Percentiles rank a stretch among this genome's conserved stretches.
Conservation (phyloP, 1,284 basidiomycete species). For the Hemileia vastatrix region DNA sequence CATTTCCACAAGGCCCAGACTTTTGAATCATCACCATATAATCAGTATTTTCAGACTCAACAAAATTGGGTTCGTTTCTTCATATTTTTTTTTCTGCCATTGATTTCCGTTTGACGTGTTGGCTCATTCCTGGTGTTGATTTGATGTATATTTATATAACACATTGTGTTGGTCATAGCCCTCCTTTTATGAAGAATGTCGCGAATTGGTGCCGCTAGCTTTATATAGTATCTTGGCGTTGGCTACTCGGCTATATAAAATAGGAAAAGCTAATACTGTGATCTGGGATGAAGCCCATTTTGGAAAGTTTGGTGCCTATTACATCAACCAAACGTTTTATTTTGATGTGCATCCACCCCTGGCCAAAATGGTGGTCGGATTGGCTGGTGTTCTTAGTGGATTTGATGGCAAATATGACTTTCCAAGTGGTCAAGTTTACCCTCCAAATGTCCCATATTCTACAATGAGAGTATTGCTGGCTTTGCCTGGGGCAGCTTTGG, state of each 20-base stretch:
- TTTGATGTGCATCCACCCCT: constrained; percentile 96
- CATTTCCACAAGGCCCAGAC: too few species aligned
- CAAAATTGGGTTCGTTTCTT: too few species aligned
- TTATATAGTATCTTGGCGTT: constrained; percentile 87
- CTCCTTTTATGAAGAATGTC: constrained; percentile 1
- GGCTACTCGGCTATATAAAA: constrained; percentile 87
- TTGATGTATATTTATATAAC: too few species aligned
- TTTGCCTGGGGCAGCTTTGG: constrained; percentile 85
- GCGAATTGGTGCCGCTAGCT: constrained; percentile 54
- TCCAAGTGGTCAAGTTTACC: constrained; percentile 81
- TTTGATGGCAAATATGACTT: constrained; percentile 90
- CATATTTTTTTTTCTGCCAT: too few species aligned
- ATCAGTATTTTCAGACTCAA: too few species aligned
- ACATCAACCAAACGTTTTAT: constrained; percentile 90
- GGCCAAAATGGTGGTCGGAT: constrained; percentile 95
- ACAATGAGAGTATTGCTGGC: constrained; percentile 93
- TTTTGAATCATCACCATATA: too few species aligned
- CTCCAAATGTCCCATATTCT: constrained; percentile 74
- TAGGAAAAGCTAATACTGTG: constrained; percentile 75
- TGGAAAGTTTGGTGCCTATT: constrained; percentile 92
- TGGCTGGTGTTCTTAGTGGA: constrained; percentile 79
- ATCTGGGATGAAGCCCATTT: constrained; percentile 99
- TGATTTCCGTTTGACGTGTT: too few species aligned
- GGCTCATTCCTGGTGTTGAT: too few species aligned
- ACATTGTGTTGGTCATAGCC: neutral